Evolutionary conservation across 257 asterid genomes (phyloP).

Genomic region (Gynochthodes officinalis): DNA sequence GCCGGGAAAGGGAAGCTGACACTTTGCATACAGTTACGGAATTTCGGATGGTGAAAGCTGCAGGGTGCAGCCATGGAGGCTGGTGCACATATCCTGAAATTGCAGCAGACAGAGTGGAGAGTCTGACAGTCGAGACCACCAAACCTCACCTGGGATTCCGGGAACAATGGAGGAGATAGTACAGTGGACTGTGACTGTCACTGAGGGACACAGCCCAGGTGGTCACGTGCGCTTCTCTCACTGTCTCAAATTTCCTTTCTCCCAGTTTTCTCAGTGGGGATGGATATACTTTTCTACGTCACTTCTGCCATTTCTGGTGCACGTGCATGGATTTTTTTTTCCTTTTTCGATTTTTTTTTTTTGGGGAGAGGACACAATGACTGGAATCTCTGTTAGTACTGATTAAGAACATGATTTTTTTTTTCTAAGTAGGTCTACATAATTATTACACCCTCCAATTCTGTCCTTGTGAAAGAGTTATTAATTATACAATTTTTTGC

Average conservation of each 20-base stretch:
- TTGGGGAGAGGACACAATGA: too few species aligned
- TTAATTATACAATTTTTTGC: too few species aligned
- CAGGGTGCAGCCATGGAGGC: neutral
- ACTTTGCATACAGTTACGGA: neutral
- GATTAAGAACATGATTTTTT: too few species aligned
- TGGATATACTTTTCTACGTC: neutral
- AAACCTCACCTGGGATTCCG: too few species aligned
- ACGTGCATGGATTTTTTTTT: neutral
- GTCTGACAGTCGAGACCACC: too few species aligned
- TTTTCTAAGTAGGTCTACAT: too few species aligned
- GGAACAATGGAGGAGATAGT: neutral
- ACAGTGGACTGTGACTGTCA: neutral
- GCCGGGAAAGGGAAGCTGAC: slow-evolving; percentile 7
- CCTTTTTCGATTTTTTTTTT: too few species aligned
- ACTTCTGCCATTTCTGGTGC: neutral
- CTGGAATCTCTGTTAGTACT: too few species aligned
- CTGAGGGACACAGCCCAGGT: slow-evolving; percentile 1
- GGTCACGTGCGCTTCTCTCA: slow-evolving; percentile 21
- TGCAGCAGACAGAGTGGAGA: too few species aligned
- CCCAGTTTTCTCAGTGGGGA: neutral
- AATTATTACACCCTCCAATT: too few species aligned
- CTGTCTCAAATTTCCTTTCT: neutral
- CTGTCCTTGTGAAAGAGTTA: too few species aligned
- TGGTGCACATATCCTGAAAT: too few species aligned
- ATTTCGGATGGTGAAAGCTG: slow-evolving; percentile 15